Conservation (phyloP, 192 early-diverging fungal species). For the Coemansia sp. region DNA sequence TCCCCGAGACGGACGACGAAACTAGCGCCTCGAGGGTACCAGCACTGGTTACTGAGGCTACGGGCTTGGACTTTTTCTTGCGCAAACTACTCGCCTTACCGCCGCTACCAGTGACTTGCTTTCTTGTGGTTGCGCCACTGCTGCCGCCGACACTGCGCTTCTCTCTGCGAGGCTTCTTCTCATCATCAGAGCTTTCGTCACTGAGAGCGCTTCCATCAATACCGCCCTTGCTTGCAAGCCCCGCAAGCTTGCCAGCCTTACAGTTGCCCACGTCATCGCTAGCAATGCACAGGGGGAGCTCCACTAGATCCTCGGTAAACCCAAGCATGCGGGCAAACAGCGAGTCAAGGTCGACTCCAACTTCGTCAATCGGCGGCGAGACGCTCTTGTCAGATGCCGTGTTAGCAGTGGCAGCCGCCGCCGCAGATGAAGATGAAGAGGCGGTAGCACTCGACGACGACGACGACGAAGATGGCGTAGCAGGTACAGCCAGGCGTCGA, state of each 20-base stretch:
- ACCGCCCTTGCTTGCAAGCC: background rate
- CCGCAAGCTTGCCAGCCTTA: background rate
- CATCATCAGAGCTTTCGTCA: slow-evolving; percentile 12
- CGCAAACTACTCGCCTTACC: slow-evolving; percentile 22
- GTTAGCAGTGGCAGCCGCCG: background rate
- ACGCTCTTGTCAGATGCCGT: background rate
- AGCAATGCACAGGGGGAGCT: slow-evolving; percentile 5
- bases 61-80: slow-evolving; percentile 35
- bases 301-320: slow-evolving; percentile 46
- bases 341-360: slow-evolving; percentile 45
- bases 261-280: background rate
- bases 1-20: slow-evolving; percentile 11
- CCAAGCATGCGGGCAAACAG: slow-evolving; percentile 59
- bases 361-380: slow-evolving; percentile 29
- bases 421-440: background rate
- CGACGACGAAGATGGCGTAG: slow-evolving; percentile 10
- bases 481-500: slow-evolving; percentile 8
- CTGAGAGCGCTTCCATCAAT: background rate
- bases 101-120: slow-evolving; percentile 2
- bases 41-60: background rate
- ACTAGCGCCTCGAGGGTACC: background rate
- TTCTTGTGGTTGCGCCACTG: background rate
- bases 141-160: slow-evolving; percentile 9
- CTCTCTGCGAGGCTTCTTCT: slow-evolving; percentile 3
- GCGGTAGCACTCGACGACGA: background rate